Base-by-base conservation (phyloP, 2,329 filamentous ascomycete species). In the Aspergillus brasiliensis region DNA sequence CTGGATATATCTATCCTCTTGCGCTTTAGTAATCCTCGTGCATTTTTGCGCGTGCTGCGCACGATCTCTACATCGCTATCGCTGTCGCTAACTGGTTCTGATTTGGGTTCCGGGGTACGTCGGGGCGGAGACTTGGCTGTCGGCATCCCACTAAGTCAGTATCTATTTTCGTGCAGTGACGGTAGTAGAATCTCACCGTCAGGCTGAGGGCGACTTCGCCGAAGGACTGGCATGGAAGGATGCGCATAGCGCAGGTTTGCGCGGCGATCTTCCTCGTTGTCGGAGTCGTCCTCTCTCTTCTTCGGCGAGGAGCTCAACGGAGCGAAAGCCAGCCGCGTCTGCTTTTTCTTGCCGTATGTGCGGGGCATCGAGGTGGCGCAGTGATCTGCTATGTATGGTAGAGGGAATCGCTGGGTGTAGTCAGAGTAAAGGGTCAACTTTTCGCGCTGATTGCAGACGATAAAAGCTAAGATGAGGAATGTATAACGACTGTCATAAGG, bases 301-400 rank as follows among this genome's bases (percentile, higher is more conserved):
- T 67, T 64, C 6, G 74, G 69, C 1, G 71, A 63, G 11, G 73
- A 69, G 31, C 70, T 60, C 13, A 74, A 57, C 21, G 78, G 68
- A 10, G 75, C 71, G 63, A 81, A 80, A n/a, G 75, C 65, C 40
- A 81, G 73, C 51, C 75, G 77, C 53, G 78, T 77, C 67, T 81
- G 79, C 65, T 76, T 76, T 54, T 61, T 62, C 63, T 73, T 75
- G 47, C 64, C 63, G 47, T 66, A 63, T 54, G 65, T 71, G 66
- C 71, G 70, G 60, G 73, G 69, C 73, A 75, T 75, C 10, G 25
- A 52, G 59, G 52, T 56, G 51, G 57, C 31, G 51, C 55, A 17
- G 19, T 17, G 40, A 44, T 25, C 19, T 38, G 51, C 34, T 8
- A 52, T 52, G 34, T 15, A n/a, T 23, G 11, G 7, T 17, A 19